Conservation (phyloP, 2,329 filamentous ascomycete species). For the Alternaria sp. region DNA sequence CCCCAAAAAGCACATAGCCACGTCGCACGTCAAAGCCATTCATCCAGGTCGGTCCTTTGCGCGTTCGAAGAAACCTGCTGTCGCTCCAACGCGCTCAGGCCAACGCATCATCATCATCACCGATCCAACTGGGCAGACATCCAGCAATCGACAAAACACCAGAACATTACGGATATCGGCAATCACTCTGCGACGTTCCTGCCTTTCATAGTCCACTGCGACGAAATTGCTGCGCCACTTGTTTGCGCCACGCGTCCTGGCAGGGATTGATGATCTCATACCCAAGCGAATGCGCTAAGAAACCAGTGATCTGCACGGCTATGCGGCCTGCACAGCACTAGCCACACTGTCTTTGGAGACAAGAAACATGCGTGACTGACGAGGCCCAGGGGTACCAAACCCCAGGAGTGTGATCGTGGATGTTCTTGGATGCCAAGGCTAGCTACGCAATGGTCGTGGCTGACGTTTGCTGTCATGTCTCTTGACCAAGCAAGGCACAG, state of each 20-base stretch:
- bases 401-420: constrained; percentile 1
- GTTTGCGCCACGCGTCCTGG: constrained; percentile 4
- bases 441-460: constrained; percentile 21
- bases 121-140: background rate
- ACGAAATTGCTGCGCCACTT: constrained; percentile 3
- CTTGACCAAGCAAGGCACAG: background rate
- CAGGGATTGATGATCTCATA: constrained; percentile 4
- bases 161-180: background rate
- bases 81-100: background rate
- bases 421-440: background rate
- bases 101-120: background rate
- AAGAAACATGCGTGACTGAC: constrained; percentile 7
- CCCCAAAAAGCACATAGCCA: background rate
- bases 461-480: constrained; percentile 12
- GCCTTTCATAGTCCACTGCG: background rate
- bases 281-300: constrained; percentile 4
- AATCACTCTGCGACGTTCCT: background rate
- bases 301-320: constrained; percentile 6
- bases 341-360: constrained; percentile 3
- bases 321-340: constrained; percentile 8
- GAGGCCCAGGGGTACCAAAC: constrained; percentile 6
- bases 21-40: background rate
- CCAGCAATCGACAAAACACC: background rate
- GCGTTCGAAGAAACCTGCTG: background rate
- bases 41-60: background rate